phyloP scores from a whole-genome alignment of 1,284 basidiomycete species.

The Inonotus obliquus region DNA sequence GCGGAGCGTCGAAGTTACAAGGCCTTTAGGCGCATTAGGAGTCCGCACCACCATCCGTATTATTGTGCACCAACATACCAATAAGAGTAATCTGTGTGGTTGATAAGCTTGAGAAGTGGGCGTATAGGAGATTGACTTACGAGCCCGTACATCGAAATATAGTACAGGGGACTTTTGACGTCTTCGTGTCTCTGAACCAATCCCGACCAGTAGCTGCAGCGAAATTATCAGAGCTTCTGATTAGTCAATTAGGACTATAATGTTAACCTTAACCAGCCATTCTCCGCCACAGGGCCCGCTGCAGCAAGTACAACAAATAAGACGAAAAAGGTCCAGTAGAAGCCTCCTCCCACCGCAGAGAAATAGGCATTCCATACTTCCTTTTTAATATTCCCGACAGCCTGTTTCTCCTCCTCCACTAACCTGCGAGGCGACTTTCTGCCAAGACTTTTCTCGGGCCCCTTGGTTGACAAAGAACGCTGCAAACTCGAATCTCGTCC shows the following conservation, averaged over 20 bases:
- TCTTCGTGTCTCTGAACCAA: slow-evolving; percentile 33
- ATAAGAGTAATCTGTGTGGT: slow-evolving; percentile 35
- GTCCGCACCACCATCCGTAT: slow-evolving; percentile 6
- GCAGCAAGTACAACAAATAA: slow-evolving; percentile 58
- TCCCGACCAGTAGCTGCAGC: slow-evolving; percentile 60
- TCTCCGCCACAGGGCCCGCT: slow-evolving; percentile 74
- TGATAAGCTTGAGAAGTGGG: slow-evolving; percentile 13
- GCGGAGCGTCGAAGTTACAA: slow-evolving; percentile 60
- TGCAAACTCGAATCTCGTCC: slow-evolving; percentile 24
- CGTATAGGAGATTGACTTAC: slow-evolving; percentile 32
- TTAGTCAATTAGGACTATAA: slow-evolving; percentile 7
- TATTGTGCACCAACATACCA: slow-evolving; percentile 26
- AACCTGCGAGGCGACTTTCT: slow-evolving; percentile 79
- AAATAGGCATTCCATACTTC: slow-evolving; percentile 83
- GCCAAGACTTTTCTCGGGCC: slow-evolving; percentile 40
- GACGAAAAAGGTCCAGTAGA: slow-evolving; percentile 73
- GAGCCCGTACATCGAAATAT: slow-evolving; percentile 72
- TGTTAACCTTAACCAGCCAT: slow-evolving; percentile 72
- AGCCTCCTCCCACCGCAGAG: slow-evolving; percentile 55
- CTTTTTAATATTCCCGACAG: slow-evolving; percentile 73
- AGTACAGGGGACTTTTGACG: slow-evolving; percentile 56
- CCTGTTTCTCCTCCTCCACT: slow-evolving; percentile 88
- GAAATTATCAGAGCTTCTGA: slow-evolving; percentile 16
- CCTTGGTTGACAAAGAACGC: slow-evolving; percentile 25
- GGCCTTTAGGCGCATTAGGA: slow-evolving; percentile 32